Conservation (phyloP, 768 basidiomycete genomes). For the Amanita pseudoporphyria region DNA sequence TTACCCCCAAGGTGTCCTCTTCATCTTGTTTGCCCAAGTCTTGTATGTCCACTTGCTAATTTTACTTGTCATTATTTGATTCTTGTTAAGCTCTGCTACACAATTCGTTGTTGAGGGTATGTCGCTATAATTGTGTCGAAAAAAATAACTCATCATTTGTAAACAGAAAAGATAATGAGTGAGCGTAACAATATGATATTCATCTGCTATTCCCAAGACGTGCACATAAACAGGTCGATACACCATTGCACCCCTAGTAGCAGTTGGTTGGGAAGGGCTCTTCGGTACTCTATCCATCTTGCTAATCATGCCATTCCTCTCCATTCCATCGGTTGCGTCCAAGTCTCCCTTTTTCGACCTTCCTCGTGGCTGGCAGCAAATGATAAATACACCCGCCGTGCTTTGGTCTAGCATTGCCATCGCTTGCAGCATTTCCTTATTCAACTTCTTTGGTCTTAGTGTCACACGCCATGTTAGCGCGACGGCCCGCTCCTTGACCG, state of each 20-base stretch:
- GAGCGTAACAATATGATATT: slow-evolving; percentile 8
- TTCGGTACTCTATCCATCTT: slow-evolving; percentile 81
- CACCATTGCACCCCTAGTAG: slow-evolving; percentile 79
- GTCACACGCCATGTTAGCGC: slow-evolving; percentile 92
- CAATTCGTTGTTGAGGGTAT: slow-evolving; percentile 85
- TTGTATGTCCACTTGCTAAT: slow-evolving; percentile 50
- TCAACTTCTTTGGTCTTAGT: slow-evolving; percentile 87
- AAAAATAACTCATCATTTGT: slow-evolving; percentile 7
- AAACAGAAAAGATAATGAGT: slow-evolving; percentile 81
- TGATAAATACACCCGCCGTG: slow-evolving; percentile 68
- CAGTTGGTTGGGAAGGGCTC: slow-evolving; percentile 91
- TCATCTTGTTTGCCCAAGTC: slow-evolving; percentile 89
- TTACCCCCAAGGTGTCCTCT: slow-evolving; percentile 59
- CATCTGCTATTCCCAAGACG: not conserved
- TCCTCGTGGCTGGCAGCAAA: slow-evolving; percentile 81
- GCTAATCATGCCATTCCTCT: slow-evolving; percentile 70
- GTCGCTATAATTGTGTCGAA: slow-evolving; percentile 9
- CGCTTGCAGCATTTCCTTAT: slow-evolving; percentile 66
- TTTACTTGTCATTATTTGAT: slow-evolving; percentile 14
- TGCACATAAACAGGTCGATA: slow-evolving; percentile 40
- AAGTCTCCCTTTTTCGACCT: slow-evolving; percentile 78
- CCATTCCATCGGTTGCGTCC: slow-evolving; percentile 55
- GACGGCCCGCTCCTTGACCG: slow-evolving; percentile 83
- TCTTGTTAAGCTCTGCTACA: slow-evolving; percentile 58
- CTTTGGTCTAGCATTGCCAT: slow-evolving; percentile 61